Base-by-base conservation (phyloP, 192 early-diverging fungal species). In the Backusella liffmaniae region DNA sequence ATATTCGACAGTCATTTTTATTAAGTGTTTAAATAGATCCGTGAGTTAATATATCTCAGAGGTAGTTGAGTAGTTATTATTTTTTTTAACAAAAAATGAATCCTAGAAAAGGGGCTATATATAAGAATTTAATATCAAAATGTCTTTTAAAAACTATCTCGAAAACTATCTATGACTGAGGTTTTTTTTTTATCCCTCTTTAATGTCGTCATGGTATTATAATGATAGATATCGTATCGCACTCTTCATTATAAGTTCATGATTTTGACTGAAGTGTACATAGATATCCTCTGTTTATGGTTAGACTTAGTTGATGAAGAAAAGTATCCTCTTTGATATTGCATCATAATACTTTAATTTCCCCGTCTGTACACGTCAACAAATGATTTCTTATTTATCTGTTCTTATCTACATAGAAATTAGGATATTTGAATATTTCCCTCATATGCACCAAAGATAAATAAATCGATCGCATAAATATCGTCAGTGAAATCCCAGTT, bases 1-100 rank as follows among this genome's bases (percentile, higher is more conserved):
- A 26, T 72, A 70, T 46, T 72, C 49, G 6, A 37, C 23, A 42
- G 67, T 44, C 67, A 70, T 70, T 16, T 34, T 51, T 51, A 51
- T 3, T 18, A n/a, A n/a, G 15, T 21, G 16, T 51, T n/a, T 51
- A 51, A 51, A 18, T 51, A n/a, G 1, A 51, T 18, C 0, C 1
- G 16, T 51, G 2, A 7, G 39, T 51, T 51, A 18, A 3, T n/a
- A 51, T n/a, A 51, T 16, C 49, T 51, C 49, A 18, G 49, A 51
- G 49, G 18, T 51, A 51, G 15, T 51, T 51, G 49, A 51, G 49
- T 41, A 41, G 2, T 10, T 41, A 1, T 51, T 51, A 21, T 51
- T 51, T 15, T 15, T n/a, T 51, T 51, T 51, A 16, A 18, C 3
- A 5, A 51, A n/a, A 32, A 32, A 3, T 3, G 5, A 51, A 3